Evolutionary conservation across 2,329 filamentous ascomycete genomes (phyloP).

Genomic region (Trichophyton mentagrophytes): DNA sequence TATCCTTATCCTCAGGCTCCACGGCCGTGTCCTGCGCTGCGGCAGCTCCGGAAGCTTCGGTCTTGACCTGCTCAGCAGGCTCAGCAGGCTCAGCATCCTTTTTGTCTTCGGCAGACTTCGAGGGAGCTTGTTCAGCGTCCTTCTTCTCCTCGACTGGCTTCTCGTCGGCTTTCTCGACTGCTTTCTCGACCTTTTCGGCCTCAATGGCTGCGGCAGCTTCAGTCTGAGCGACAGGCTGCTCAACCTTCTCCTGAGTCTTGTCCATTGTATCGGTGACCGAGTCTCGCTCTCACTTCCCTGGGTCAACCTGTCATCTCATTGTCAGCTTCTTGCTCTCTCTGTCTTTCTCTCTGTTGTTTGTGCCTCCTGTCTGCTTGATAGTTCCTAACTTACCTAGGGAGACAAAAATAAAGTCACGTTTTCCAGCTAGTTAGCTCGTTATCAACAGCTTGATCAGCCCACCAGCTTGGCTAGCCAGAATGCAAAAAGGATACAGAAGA

Average conservation of each 20-base stretch:
- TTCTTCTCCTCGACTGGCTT: conserved; percentile 9
- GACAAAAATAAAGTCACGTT: not conserved
- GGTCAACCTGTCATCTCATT: not conserved
- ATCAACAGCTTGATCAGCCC: not conserved
- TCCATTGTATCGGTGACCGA: not conserved
- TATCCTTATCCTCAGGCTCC: conserved; percentile 16
- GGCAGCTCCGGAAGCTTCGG: conserved; percentile 4
- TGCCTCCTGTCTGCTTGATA: too few relatives aligned
- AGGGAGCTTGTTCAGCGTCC: conserved; percentile 9
- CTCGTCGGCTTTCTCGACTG: not conserved
- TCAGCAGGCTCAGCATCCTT: conserved; percentile 8
- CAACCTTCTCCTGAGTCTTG: conserved; percentile 1
- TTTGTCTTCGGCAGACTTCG: conserved; percentile 11
- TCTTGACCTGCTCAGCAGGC: conserved; percentile 8
- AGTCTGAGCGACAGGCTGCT: conserved; percentile 11
- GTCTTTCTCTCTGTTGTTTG: not conserved
- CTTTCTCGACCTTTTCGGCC: conserved; percentile 7
- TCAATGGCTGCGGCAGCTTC: conserved; percentile 7
- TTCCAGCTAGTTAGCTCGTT: not conserved
- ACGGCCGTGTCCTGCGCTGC: not conserved
- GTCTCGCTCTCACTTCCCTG: not conserved
- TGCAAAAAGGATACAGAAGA: not conserved
- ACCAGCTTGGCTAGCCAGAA: not conserved
- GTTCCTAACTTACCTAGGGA: too few relatives aligned
- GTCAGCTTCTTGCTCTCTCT: not conserved